phyloP scores from a whole-genome alignment of 2,329 filamentous ascomycete genomes.

The Cordyceps sp. region DNA sequence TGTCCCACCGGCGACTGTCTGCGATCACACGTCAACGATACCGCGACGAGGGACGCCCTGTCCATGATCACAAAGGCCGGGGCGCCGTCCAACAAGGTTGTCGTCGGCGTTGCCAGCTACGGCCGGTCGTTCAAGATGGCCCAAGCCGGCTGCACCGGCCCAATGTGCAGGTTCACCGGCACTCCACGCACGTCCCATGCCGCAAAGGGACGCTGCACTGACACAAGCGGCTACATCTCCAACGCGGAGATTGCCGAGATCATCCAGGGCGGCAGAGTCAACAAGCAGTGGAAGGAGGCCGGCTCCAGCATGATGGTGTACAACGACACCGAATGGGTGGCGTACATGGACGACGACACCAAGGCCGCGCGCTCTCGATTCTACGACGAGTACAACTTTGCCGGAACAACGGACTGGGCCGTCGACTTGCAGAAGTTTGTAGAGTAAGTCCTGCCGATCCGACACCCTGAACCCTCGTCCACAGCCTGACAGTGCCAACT shows the following conservation, averaged over 20 bases:
- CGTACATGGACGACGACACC: neutral
- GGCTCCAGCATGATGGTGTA: constrained; percentile 1
- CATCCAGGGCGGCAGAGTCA: neutral
- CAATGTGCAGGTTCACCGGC: constrained; percentile 2
- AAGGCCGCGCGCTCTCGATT: neutral
- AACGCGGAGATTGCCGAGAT: constrained; percentile 9
- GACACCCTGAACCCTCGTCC: too few species aligned
- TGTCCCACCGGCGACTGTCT: constrained; percentile 16
- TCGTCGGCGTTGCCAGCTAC: neutral
- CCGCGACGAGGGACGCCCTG: constrained; percentile 15
- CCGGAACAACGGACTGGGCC: constrained; percentile 1
- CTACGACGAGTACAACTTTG: constrained; percentile 1
- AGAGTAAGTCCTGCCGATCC: too few species aligned
- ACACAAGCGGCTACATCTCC: constrained; percentile 10
- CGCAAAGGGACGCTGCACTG: constrained; percentile 8
- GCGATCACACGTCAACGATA: constrained; percentile 17
- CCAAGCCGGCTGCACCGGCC: neutral
- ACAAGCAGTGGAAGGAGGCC: neutral
- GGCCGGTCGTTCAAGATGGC: neutral
- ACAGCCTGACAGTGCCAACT: too few species aligned
- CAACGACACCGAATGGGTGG: neutral
- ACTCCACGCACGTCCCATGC: constrained; percentile 5
- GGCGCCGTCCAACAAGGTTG: constrained; percentile 5
- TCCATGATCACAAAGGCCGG: constrained; percentile 18
- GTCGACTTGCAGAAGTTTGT: constrained; percentile 2